Percentiles rank a stretch among this genome's conserved stretches.
These are phyloP conservation scores for Boletus vermiculosoides DNA, from an alignment of 768 basidiomycete species.

Conservation along the genomic window DNA sequence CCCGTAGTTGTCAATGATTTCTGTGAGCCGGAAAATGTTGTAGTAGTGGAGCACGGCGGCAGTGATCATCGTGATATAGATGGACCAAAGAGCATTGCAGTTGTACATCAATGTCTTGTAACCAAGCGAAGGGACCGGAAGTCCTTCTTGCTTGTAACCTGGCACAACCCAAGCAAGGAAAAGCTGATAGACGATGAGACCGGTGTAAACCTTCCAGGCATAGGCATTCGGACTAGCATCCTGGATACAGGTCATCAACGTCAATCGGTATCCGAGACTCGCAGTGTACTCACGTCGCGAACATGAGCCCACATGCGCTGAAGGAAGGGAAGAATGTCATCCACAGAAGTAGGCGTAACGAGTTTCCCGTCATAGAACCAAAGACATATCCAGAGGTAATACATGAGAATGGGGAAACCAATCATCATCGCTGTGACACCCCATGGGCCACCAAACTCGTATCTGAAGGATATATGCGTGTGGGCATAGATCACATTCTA, in stretches of 20 bases:
- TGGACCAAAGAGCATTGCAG: conserved; percentile 87
- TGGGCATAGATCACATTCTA: neutral
- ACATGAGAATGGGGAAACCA: conserved; percentile 94
- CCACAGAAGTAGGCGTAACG: conserved; percentile 62
- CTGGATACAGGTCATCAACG: conserved; percentile 39
- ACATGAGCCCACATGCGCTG: conserved; percentile 83
- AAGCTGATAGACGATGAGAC: conserved; percentile 86
- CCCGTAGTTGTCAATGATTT: conserved; percentile 95
- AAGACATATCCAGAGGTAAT: conserved; percentile 97
- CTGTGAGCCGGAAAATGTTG: conserved; percentile 84
- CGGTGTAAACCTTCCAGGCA: conserved; percentile 88
- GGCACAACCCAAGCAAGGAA: conserved; percentile 88
- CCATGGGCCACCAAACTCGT: conserved; percentile 94
- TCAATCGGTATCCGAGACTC: neutral
- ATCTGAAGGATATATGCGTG: conserved; percentile 45
- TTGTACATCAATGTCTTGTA: conserved; percentile 95
- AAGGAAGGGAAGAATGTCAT: conserved; percentile 77
- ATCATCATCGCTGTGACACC: conserved; percentile 93
- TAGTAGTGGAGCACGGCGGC: conserved; percentile 74
- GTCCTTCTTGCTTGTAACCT: conserved; percentile 90
- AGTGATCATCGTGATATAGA: conserved; percentile 80
- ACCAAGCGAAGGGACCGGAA: conserved; percentile 90
- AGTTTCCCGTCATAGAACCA: conserved; percentile 93
- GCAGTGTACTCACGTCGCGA: conserved; percentile 53
- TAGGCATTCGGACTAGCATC: conserved; percentile 88